Evolutionary conservation across 2,329 filamentous ascomycete species (phyloP).

Genomic region (Stachybotrys echinatus): DNA sequence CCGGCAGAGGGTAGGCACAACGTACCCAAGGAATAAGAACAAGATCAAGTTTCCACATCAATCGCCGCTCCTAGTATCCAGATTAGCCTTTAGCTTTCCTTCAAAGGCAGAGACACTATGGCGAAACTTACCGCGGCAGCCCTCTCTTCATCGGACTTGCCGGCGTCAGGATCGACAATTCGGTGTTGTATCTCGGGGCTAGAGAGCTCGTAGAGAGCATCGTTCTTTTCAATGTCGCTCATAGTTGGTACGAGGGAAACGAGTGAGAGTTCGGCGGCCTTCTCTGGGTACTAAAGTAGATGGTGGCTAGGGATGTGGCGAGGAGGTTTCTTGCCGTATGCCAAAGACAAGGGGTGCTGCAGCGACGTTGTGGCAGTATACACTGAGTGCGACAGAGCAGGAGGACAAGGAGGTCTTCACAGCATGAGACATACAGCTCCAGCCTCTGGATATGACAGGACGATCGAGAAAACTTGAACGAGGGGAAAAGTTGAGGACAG

Average conservation of each 20-base stretch:
- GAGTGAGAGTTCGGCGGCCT: not conserved
- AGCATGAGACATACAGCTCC: not conserved
- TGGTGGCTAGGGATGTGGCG: too few species aligned
- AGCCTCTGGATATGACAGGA: not conserved
- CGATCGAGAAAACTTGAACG: not conserved
- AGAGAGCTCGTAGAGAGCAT: conserved; percentile 18
- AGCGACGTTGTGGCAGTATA: not conserved
- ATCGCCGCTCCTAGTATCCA: conserved; percentile 50
- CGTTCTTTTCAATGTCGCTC: conserved; percentile 27
- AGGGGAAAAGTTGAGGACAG: not conserved
- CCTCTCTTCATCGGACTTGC: conserved; percentile 57
- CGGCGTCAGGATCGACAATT: conserved; percentile 47
- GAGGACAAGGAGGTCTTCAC: not conserved
- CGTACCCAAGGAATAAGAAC: conserved; percentile 55
- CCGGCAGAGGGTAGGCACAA: conserved; percentile 3
- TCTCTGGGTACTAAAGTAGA: too few species aligned
- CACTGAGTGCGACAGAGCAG: not conserved
- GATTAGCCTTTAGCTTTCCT: not conserved
- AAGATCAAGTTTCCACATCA: conserved; percentile 57
- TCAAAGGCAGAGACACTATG: too few species aligned
- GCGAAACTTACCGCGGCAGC: conserved; percentile 48
- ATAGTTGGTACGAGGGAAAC: conserved; percentile 13
- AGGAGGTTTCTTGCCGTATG: not conserved
- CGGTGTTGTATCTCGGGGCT: conserved; percentile 18
- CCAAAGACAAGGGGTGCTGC: not conserved